Conservation (phyloP, 495 filamentous ascomycete species). For the Lentithecium fluviatile region DNA sequence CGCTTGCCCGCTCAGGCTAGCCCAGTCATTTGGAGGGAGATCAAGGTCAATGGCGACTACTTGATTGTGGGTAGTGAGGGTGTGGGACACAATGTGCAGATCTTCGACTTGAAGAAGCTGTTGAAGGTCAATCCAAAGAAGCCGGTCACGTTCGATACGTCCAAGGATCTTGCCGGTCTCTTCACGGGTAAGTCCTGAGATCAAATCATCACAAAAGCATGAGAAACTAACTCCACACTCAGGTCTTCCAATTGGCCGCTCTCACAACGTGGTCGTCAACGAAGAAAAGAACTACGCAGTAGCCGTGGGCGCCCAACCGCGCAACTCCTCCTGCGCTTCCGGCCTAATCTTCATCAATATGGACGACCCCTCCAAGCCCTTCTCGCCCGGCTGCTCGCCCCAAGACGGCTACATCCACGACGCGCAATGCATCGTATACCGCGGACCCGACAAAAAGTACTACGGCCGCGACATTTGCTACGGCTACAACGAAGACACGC, state of each 20-base stretch:
- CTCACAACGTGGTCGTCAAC: conserved; percentile 43
- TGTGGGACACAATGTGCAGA: conserved; percentile 31
- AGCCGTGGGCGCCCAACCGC: conserved; percentile 50
- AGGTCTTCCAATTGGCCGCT: conserved; percentile 46
- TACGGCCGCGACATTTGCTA: conserved; percentile 58
- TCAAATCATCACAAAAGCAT: neutral
- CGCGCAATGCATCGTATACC: conserved; percentile 59
- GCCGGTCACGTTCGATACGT: conserved; percentile 41
- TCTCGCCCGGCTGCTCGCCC: conserved; percentile 51
- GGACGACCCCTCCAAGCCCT: conserved; percentile 45
- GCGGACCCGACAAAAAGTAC: conserved; percentile 55
- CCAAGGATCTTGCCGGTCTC: conserved; percentile 38
- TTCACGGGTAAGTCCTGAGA: conserved; percentile 31
- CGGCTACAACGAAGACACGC: conserved; percentile 54
- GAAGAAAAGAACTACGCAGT: conserved; percentile 52
- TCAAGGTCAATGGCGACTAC: conserved; percentile 21
- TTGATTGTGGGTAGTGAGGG: conserved; percentile 26
- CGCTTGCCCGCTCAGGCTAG: conserved; percentile 34
- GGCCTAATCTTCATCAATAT: conserved; percentile 57
- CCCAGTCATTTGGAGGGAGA: conserved; percentile 31
- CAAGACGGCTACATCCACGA: conserved; percentile 61
- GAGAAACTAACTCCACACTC: too few relatives aligned
- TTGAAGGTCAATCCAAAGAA: conserved; percentile 23
- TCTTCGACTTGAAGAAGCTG: conserved; percentile 42
- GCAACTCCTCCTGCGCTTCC: conserved; percentile 48